Conservation (phyloP, 1,284 basidiomycete genomes). For the Boletellus dicymbophilus region DNA sequence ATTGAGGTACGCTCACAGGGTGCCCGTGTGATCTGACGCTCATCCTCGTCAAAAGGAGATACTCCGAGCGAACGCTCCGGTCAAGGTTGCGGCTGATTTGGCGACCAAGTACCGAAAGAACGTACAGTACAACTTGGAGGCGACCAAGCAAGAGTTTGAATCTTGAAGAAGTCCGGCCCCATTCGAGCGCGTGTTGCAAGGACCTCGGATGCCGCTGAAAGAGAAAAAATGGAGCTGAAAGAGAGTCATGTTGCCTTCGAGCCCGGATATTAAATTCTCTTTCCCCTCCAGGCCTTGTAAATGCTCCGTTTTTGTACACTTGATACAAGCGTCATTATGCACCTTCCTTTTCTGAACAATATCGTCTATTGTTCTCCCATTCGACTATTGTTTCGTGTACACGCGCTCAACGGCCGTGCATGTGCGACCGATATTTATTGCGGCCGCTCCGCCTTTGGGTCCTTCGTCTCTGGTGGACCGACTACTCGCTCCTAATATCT, state of each 20-base stretch:
- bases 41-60: constrained; percentile 57
- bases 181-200: too few relatives aligned
- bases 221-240: too few relatives aligned
- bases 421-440: constrained; percentile 18
- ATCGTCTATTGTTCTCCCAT: constrained; percentile 15
- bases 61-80: constrained; percentile 65
- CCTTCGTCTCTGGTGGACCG: constrained; percentile 22
- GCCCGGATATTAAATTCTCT: too few relatives aligned
- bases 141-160: constrained; percentile 44
- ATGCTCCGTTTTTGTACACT: too few relatives aligned
- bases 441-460: background rate
- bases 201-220: too few relatives aligned
- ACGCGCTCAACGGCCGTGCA: too few relatives aligned
- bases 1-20: constrained; percentile 61
- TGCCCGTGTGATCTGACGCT: background rate
- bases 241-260: too few relatives aligned
- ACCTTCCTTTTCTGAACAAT: constrained; percentile 27
- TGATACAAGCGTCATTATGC: too few relatives aligned
- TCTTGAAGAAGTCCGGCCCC: background rate
- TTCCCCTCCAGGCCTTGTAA: too few relatives aligned
- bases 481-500: constrained; percentile 3
- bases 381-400: too few relatives aligned
- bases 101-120: constrained; percentile 83
- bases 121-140: constrained; percentile 83
- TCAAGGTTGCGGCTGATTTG: constrained; percentile 77